Evolutionary conservation across 202 grass and related monocot species (phyloP), one percentile per base, ranked within the genome.

Genomic region (Zoysia matrella): DNA sequence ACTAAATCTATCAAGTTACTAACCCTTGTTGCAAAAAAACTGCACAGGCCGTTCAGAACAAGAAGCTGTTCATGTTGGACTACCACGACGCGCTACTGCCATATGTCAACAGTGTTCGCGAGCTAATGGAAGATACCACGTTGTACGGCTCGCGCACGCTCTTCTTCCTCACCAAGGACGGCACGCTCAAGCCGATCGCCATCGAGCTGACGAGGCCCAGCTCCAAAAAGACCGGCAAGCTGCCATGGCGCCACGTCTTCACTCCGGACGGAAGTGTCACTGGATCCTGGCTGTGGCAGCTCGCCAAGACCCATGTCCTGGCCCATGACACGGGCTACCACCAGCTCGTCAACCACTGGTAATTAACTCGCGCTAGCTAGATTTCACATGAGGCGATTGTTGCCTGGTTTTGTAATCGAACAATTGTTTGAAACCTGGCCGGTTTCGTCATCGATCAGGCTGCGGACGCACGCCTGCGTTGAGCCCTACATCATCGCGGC

Each of bases 11-110:
- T 36, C 30, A 36, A 36, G 30, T 36, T 36, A 61, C 9, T 30
- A 9, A 61, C 1, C 52, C 14, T 14, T 56, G 11, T 14, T 7
- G 3, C 15, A 3, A 4, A 44, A n/a, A 40, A 14, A 41, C 56
- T 60, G 44, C 48, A 39, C 77, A 93, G 91, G 91, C 91, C 18
- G 1, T 93, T 14, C 1, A 41, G 57, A 74, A 80, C 14, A 93
- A 90, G 70, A 93, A 65, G 70, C 44, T 97, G 13, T 97, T 90
- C 77, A 78, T 97, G 13, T 76, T 97, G 65, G 91, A 97, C 76
- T 97, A 92, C 78, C 87, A 97, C 80, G 94, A 97, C 77, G 54
- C 92, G 42, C 61, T 90, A 7, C 83, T 97, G 47, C 94, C 89
- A 0, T 97, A 89, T 76, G 94, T 97, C 50, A 66, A 97, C 83